Conservation (phyloP, 2,329 filamentous ascomycete genomes). For the Colletotrichum sp. region DNA sequence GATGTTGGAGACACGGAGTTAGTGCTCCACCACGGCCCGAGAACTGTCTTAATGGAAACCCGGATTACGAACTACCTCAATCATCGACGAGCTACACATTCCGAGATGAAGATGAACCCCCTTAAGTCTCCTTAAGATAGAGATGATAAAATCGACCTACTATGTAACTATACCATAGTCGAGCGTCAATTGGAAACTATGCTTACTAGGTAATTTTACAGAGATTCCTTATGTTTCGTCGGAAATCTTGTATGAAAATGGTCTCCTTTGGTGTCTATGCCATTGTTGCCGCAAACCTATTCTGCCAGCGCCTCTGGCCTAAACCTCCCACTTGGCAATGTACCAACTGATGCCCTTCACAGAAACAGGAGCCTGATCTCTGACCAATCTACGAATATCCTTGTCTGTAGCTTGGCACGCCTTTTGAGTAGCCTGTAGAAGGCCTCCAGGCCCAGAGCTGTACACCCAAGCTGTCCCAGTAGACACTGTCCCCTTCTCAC, state of each 20-base stretch:
- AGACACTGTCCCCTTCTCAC: background rate
- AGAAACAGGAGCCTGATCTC: background rate
- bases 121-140: accelerated
- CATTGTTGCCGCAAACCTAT: background rate
- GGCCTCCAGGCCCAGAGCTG: background rate
- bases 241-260: background rate
- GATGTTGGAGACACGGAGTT: background rate
- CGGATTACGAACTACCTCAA: accelerated
- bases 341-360: background rate
- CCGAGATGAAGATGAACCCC: background rate
- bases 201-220: accelerated
- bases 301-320: background rate
- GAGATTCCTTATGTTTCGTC: background rate
- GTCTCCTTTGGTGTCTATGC: background rate
- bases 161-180: background rate
- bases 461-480: background rate
- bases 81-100: background rate
- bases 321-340: background rate
- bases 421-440: background rate
- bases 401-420: background rate
- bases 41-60: background rate
- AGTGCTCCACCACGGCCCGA: background rate
- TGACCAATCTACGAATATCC: background rate
- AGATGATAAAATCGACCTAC: background rate
- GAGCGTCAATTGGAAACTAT: background rate